Evolutionary conservation across 2,329 filamentous ascomycete genomes (phyloP), one percentile per base, ranked within the genome.

Genomic region (Bipolaris zeicola): DNA sequence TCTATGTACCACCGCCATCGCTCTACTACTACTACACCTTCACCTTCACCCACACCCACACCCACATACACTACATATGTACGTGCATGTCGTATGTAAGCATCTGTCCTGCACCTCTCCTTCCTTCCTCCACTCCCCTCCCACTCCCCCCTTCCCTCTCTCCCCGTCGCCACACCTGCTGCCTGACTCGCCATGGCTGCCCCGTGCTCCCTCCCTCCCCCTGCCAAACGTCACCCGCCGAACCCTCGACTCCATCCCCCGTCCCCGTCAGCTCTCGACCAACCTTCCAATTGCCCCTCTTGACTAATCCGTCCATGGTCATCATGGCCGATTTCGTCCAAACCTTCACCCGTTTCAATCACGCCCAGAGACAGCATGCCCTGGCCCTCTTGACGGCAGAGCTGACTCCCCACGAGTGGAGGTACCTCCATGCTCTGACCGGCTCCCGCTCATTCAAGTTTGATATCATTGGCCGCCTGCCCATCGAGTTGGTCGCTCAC

Each of bases 381-480:
- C 61, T 77, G 18, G 57, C 58, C 6, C 64, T 63, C 28, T 60
- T 76, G 11, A 41, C 67, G 31, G 8, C 53, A 16, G 55, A 71
- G 33, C 45, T 77, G 28, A 70, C 63, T 11, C 62, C 68, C 1
- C 60, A 69, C 58, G 73, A 77, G 58, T 74, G 69, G 70, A 62
- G 73, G 34, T 45, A 54, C 6, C 48, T 74, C 24, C 58, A 66
- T 8, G 46, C 54, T 31, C 37, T 59, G 7, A 64, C 65, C 50
- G 52, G 54, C 38, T 44, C 54, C 24, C 69, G 58, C 38, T 47
- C 63, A 36, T 76, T 76, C 57, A 60, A 65, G 10, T 57, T 52
- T 44, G 77, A 79, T 57, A 69, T 77, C 33, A 50, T 79, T 31
- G 67, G 63, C n/a, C 55, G 36, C 1, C 58, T 79, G 34, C 77